A percentile compares a stretch with the other conserved stretches of the same genome.
These are phyloP conservation scores for Cairneyella variabilis DNA, from an alignment of 495 filamentous ascomycete species.

Conservation along the genomic window DNA sequence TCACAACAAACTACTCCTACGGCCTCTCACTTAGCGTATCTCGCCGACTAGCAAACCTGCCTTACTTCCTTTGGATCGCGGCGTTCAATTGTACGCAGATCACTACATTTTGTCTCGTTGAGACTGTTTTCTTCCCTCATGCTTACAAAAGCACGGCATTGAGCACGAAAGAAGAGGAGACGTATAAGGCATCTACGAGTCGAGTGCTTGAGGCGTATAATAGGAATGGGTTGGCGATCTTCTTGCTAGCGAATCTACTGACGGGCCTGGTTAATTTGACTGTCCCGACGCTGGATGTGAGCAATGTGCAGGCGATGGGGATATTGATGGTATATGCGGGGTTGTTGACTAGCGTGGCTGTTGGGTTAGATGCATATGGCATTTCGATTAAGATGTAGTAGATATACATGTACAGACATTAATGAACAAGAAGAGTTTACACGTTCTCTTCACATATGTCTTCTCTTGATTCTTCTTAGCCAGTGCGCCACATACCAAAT, in stretches of 20 bases:
- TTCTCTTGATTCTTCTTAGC: too few species aligned
- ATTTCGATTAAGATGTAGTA: constrained; percentile 71
- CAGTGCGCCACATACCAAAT: too few species aligned
- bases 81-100: constrained; percentile 84
- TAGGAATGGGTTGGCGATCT: constrained; percentile 79
- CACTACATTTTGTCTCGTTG: constrained; percentile 69
- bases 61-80: constrained; percentile 87
- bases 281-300: constrained; percentile 71
- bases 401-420: constrained; percentile 4
- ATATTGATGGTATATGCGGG: constrained; percentile 70
- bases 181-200: constrained; percentile 66
- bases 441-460: too few species aligned
- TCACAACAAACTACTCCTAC: constrained; percentile 61
- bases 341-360: constrained; percentile 60
- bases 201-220: constrained; percentile 78
- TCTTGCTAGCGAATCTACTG: constrained; percentile 82
- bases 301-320: constrained; percentile 58
- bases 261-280: constrained; percentile 88
- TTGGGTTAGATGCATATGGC: constrained; percentile 66
- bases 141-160: constrained; percentile 49
- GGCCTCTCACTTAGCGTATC: constrained; percentile 75
- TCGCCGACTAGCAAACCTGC: constrained; percentile 85
- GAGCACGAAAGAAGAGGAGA: constrained; percentile 41
- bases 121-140: constrained; percentile 70
- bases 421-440: too few species aligned